phyloP scores from a whole-genome alignment of 78 protist genomes.

The Creolimax fragrantissima region DNA sequence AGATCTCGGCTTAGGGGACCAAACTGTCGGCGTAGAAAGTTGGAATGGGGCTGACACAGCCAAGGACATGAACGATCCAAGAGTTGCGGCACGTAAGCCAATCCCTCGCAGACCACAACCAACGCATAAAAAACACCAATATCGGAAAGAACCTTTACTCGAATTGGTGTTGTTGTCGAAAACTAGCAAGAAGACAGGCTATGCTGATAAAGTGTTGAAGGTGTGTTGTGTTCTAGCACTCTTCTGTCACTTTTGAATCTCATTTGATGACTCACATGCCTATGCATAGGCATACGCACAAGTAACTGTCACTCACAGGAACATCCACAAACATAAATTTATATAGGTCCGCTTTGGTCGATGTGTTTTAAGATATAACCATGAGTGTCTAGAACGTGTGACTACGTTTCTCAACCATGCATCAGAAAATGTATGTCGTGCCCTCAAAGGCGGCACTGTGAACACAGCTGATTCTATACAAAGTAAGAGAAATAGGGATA shows the following conservation, averaged over 20 bases:
- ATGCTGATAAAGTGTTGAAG: not conserved
- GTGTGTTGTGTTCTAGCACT: no score
- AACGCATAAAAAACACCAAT: not conserved
- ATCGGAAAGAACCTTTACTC: not conserved
- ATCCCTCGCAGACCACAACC: not conserved
- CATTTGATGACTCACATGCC: not conserved
- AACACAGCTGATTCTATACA: no score
- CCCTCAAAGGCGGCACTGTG: no score
- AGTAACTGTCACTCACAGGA: not conserved
- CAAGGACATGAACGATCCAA: no score
- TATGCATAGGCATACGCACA: not conserved
- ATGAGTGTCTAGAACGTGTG: not conserved
- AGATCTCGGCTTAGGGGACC: not conserved
- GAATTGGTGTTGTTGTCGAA: not conserved
- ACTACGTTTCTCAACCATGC: no score
- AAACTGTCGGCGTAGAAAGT: no score
- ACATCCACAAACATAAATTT: not conserved
- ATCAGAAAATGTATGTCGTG: no score
- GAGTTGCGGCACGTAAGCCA: not conserved
- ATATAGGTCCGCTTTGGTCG: not conserved
- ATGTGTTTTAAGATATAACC: not conserved
- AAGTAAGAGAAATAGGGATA: no score
- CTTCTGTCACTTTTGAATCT: no score
- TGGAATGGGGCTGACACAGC: no score
- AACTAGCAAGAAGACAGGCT: not conserved